Evolutionary conservation across 495 filamentous ascomycete species (phyloP).

Genomic region (Penicillium parvum): DNA sequence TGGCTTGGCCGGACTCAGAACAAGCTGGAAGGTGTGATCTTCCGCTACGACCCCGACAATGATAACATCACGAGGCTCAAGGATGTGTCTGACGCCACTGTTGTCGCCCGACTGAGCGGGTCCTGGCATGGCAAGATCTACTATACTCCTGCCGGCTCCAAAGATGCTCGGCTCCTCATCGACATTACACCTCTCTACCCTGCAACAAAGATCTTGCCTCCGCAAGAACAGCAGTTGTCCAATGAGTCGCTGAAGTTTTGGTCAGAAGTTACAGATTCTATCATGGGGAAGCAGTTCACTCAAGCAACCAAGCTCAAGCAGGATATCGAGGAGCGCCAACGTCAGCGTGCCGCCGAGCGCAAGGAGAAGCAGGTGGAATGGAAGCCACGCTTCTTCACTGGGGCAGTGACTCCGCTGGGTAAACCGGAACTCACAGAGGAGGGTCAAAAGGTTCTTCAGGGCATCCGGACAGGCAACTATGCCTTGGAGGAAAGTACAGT

Average conservation of each 20-base stretch:
- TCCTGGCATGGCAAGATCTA: slow-evolving; percentile 74
- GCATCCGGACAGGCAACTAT: slow-evolving; percentile 61
- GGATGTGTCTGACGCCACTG: slow-evolving; percentile 78
- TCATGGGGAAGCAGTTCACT: slow-evolving; percentile 73
- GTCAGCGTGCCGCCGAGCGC: slow-evolving; percentile 75
- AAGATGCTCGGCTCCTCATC: slow-evolving; percentile 70
- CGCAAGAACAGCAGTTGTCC: slow-evolving; percentile 67
- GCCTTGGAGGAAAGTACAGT: slow-evolving; percentile 45
- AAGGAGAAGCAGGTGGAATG: slow-evolving; percentile 62
- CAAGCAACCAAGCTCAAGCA: slow-evolving; percentile 83
- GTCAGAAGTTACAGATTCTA: slow-evolving; percentile 82
- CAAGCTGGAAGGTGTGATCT: slow-evolving; percentile 85
- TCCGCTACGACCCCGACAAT: slow-evolving; percentile 75
- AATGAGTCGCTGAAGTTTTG: slow-evolving; percentile 91
- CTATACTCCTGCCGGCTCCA: slow-evolving; percentile 54
- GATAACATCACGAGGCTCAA: slow-evolving; percentile 73
- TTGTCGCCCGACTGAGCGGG: slow-evolving; percentile 79
- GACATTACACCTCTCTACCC: slow-evolving; percentile 79
- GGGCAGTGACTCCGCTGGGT: slow-evolving; percentile 65
- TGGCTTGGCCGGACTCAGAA: slow-evolving; percentile 92
- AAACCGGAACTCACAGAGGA: slow-evolving; percentile 77
- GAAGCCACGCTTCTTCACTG: slow-evolving; percentile 87
- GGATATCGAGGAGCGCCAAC: slow-evolving; percentile 86
- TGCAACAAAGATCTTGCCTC: slow-evolving; percentile 71
- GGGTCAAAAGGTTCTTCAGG: slow-evolving; percentile 63